phyloP scores from a whole-genome alignment of 2,329 filamentous ascomycete genomes.

The Fusarium sacchari region DNA sequence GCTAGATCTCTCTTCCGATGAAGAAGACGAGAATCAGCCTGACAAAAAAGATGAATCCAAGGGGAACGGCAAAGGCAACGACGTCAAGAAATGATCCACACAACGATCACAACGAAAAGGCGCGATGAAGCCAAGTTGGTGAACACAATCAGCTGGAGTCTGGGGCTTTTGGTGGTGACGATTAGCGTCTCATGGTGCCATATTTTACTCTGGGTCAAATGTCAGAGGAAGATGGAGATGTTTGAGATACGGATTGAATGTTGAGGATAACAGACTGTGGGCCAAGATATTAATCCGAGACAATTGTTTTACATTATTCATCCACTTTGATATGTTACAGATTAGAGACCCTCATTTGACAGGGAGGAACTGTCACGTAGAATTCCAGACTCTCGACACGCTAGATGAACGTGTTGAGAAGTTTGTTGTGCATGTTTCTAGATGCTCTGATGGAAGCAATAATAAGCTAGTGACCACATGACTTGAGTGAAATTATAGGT shows the following conservation, averaged over 20 bases:
- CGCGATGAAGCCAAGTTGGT: not conserved
- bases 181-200: not conserved
- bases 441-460: not conserved
- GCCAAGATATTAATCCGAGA: constrained; percentile 13
- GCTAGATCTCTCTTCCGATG: not conserved
- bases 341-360: not conserved
- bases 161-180: not conserved
- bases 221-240: not conserved
- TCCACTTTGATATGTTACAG: not conserved
- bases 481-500: not conserved
- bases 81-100: not conserved
- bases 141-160: not conserved
- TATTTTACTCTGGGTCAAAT: not conserved
- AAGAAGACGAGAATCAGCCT: not conserved
- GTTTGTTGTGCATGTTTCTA: not conserved
- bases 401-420: not conserved
- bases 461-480: not conserved
- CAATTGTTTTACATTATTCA: constrained; percentile 5
- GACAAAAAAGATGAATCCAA: too few species aligned
- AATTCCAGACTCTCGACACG: not conserved
- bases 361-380: not conserved
- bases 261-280: not conserved
- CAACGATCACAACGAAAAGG: not conserved
- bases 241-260: not conserved
- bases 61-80: too few species aligned